Evolutionary conservation across 1,139 yeast species (phyloP).

Genomic region (Hemisphaericaspora lyxosophila): DNA sequence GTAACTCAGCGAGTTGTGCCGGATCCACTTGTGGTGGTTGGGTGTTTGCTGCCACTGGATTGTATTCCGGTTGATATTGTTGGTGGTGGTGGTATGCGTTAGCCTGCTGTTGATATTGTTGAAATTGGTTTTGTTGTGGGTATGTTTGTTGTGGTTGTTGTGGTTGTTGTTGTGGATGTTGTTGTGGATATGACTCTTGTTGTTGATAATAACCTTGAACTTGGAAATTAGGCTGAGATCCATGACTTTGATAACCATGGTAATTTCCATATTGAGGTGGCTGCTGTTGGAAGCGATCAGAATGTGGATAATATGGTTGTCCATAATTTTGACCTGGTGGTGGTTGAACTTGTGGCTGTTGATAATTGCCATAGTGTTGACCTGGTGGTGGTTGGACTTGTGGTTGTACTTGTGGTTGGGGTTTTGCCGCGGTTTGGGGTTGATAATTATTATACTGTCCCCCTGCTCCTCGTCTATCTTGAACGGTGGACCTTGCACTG

Average conservation of each 20-base stretch:
- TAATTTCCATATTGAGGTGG: conserved; percentile 3
- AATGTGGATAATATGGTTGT: conserved; percentile 13
- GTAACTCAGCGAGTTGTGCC: conserved; percentile 18
- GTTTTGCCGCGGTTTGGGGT: too few species aligned
- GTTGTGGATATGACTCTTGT: conserved; percentile 5
- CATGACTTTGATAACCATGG: conserved; percentile 4
- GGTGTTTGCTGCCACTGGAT: conserved; percentile 9
- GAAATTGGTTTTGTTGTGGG: conserved; percentile 10
- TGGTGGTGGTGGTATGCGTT: conserved; percentile 8
- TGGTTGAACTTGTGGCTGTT: conserved; percentile 7
- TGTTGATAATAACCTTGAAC: conserved; percentile 5
- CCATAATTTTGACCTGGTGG: conserved; percentile 9
- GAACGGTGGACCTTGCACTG: background rate
- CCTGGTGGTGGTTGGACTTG: conserved; percentile 1
- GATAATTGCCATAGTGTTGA: too few species aligned
- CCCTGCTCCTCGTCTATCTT: conserved; percentile 7
- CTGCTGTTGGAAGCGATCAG: background rate
- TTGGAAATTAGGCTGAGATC: conserved; percentile 5
- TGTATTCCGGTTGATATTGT: conserved; percentile 6
- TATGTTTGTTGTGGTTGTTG: conserved; percentile 5
- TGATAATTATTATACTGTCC: conserved; percentile 8
- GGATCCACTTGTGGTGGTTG: conserved; percentile 18
- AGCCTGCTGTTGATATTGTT: too few species aligned
- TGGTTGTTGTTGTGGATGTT: conserved; percentile 5
- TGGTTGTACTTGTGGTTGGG: conserved; percentile 6